phyloP scores from a whole-genome alignment of 208 protist genomes.

The Trypanosoma platydactyli region DNA sequence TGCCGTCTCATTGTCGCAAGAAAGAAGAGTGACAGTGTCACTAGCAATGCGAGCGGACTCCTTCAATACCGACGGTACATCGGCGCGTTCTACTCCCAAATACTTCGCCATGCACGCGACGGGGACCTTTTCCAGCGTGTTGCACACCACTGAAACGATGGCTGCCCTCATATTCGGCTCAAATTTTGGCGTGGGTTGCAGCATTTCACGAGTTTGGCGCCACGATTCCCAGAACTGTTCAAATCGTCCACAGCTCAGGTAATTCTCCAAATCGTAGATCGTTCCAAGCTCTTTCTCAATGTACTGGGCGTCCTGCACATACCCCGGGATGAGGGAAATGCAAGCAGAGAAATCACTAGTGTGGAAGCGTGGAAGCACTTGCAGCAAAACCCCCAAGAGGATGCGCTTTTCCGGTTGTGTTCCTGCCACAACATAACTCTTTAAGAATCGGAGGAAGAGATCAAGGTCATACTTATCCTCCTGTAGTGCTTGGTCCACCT shows the following conservation, averaged over 20 bases:
- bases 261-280: conserved; percentile 90
- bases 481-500: conserved; percentile 73
- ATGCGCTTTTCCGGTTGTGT: conserved; percentile 74
- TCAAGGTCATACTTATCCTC: conserved; percentile 82
- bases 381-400: conserved; percentile 76
- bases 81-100: conserved; percentile 48
- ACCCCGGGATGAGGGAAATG: conserved; percentile 81
- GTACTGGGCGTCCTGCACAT: conserved; percentile 74
- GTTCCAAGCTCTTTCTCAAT: conserved; percentile 78
- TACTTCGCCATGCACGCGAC: conserved; percentile 50
- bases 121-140: conserved; percentile 65
- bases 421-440: conserved; percentile 58
- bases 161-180: conserved; percentile 71
- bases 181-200: conserved; percentile 77
- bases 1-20: conserved; percentile 43
- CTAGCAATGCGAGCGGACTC: conserved; percentile 55
- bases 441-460: conserved; percentile 83
- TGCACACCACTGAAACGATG: conserved; percentile 73
- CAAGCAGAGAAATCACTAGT: conserved; percentile 84
- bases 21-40: conserved; percentile 43
- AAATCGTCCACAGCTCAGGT: conserved; percentile 81
- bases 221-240: conserved; percentile 81
- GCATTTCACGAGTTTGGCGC: conserved; percentile 56
- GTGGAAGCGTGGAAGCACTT: conserved; percentile 83
- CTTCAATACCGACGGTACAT: conserved; percentile 54